A percentile compares a stretch with the other conserved stretches of the same genome.
Conservation (phyloP, 306 rosid species). For the Ceratonia siliqua region DNA sequence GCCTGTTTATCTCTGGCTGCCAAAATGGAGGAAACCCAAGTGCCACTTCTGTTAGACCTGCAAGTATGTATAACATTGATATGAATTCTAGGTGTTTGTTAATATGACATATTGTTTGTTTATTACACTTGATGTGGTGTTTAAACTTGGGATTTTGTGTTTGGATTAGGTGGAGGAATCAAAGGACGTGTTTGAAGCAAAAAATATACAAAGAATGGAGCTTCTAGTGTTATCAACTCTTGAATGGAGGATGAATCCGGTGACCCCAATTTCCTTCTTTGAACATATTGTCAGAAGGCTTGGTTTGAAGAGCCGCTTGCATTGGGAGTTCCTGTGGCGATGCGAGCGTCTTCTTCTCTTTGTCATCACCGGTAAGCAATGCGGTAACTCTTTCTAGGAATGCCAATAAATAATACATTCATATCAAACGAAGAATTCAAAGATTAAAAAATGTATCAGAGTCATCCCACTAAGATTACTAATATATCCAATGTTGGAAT, state of each 20-base stretch:
- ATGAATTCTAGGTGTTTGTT: conserved; percentile 51
- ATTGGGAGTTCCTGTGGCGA: conserved; percentile 75
- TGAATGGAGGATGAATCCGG: conserved; percentile 90
- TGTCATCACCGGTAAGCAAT: conserved; percentile 59
- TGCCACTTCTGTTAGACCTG: conserved; percentile 77
- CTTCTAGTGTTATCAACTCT: conserved; percentile 85
- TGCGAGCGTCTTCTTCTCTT: conserved; percentile 76
- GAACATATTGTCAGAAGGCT: conserved; percentile 80
- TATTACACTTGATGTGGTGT: not conserved
- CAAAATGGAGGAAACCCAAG: conserved; percentile 84
- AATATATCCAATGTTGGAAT: conserved; percentile 2
- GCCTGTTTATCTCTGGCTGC: conserved; percentile 91
- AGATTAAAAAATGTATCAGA: not conserved
- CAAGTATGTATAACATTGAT: conserved; percentile 57
- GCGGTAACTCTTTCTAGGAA: not conserved
- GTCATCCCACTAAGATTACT: not conserved
- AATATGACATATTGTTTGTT: conserved; percentile 33
- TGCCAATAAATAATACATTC: conserved; percentile 10
- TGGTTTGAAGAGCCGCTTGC: conserved; percentile 66
- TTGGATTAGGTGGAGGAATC: conserved; percentile 68
- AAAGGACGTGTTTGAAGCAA: conserved; percentile 75
- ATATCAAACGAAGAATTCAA: not conserved
- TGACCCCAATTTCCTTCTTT: conserved; percentile 87
- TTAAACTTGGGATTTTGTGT: conserved; percentile 14
- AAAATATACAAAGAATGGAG: conserved; percentile 93